Conservation (phyloP, 2,329 filamentous ascomycete genomes). For the Colletotrichum costaricense region DNA sequence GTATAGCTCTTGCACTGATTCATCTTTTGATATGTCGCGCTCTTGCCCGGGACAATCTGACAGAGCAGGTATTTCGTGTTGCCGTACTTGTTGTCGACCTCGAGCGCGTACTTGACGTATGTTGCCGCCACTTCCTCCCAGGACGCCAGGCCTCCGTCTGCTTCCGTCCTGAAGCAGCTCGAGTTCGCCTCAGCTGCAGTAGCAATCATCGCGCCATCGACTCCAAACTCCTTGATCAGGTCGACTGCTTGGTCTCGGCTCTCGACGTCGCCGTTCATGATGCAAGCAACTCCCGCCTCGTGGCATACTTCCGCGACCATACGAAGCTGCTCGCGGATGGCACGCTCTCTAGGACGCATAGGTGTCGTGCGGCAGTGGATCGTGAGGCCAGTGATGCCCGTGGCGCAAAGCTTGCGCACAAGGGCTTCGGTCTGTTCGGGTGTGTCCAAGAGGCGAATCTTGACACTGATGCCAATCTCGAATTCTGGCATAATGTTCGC, state of each 20-base stretch:
- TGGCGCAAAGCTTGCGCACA: constrained; percentile 82
- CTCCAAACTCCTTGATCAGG: constrained; percentile 82
- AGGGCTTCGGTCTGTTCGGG: constrained; percentile 80
- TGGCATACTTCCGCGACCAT: constrained; percentile 87
- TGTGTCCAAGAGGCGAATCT: constrained; percentile 89
- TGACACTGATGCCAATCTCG: constrained; percentile 94
- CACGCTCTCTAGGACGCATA: constrained; percentile 91
- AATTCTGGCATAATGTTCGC: constrained; percentile 80
- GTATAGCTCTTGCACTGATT: constrained; percentile 77
- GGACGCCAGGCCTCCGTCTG: constrained; percentile 75
- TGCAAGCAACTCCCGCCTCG: constrained; percentile 87
- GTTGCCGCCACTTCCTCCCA: constrained; percentile 84
- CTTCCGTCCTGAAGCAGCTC: constrained; percentile 80
- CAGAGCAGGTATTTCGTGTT: constrained; percentile 94
- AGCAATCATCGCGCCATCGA: constrained; percentile 97
- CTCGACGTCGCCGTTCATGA: constrained; percentile 95
- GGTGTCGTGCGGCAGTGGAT: constrained; percentile 96
- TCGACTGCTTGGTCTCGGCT: constrained; percentile 76
- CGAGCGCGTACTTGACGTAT: constrained; percentile 79
- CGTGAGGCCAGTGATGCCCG: constrained; percentile 91
- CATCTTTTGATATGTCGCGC: constrained; percentile 70
- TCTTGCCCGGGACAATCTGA: constrained; percentile 87
- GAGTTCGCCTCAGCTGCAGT: constrained; percentile 92
- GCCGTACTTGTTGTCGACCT: constrained; percentile 85
- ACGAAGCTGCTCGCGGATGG: constrained; percentile 84